Conservation (phyloP, 2,329 filamentous ascomycete genomes). For the Fonsecaea nubica region DNA sequence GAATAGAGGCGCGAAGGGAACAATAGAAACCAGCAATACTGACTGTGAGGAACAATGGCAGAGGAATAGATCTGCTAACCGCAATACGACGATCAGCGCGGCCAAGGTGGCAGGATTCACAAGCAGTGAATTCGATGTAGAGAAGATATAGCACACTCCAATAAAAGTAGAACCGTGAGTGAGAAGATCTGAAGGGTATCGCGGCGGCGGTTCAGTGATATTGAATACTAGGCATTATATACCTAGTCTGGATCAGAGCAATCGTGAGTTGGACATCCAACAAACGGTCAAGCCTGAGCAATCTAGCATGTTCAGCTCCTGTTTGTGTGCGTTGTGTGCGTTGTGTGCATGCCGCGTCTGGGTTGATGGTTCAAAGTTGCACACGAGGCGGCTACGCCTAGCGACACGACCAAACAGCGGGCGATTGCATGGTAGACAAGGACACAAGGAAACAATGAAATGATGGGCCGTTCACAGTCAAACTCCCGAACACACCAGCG, state of each 20-base stretch:
- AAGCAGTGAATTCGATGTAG: background rate
- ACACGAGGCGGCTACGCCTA: background rate
- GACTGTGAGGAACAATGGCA: background rate
- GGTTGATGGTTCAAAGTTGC: constrained; percentile 11
- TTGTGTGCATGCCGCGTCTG: background rate
- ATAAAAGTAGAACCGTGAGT: background rate
- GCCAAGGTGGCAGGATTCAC: background rate
- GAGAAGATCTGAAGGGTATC: background rate
- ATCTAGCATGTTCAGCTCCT: background rate
- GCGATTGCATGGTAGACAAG: constrained; percentile 14
- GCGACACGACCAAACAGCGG: constrained; percentile 15
- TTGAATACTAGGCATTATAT: constrained; percentile 4
- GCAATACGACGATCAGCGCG: background rate
- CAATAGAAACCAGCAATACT: background rate
- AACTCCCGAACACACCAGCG: background rate
- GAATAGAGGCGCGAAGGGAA: background rate
- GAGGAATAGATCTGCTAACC: background rate
- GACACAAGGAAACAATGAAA: constrained; percentile 7
- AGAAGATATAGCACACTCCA: constrained; percentile 11
- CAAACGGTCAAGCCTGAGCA: constrained; percentile 9
- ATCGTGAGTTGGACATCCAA: background rate
- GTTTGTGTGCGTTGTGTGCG: background rate
- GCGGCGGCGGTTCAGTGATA: background rate
- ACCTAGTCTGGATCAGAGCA: background rate
- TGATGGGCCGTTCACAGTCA: constrained; percentile 6